Evolutionary conservation across 768 basidiomycete species (phyloP).

Genomic region (Tremella mesenterica): DNA sequence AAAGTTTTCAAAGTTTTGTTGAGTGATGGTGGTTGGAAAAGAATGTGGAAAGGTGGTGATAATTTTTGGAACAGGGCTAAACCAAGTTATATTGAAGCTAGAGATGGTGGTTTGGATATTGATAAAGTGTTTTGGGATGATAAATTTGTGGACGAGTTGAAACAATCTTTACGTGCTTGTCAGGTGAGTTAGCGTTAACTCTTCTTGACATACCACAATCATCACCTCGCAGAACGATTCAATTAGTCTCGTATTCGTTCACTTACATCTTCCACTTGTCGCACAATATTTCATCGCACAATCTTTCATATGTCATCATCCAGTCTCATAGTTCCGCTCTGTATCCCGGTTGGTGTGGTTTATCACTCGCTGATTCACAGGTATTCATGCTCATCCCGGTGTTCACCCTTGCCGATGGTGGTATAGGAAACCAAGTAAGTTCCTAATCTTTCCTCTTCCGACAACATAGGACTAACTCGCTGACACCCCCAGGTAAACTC

Average conservation of each 20-base stretch:
- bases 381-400: constrained; percentile 42
- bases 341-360: too few species aligned
- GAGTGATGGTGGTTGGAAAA: constrained; percentile 23
- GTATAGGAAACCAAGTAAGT: constrained; percentile 31
- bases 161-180: constrained; percentile 36
- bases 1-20: constrained; percentile 23
- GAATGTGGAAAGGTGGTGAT: constrained; percentile 26
- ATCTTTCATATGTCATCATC: too few species aligned
- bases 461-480: neutral
- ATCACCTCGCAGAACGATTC: too few species aligned
- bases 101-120: constrained; percentile 23
- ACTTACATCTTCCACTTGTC: too few species aligned
- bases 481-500: constrained; percentile 31
- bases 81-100: constrained; percentile 29
- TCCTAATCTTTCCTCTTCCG: too few species aligned
- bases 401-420: constrained; percentile 40
- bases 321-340: too few species aligned
- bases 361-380: too few species aligned
- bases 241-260: too few species aligned
- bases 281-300: too few species aligned
- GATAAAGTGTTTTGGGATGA: constrained; percentile 41
- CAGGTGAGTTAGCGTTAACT: too few species aligned
- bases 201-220: too few species aligned
- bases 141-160: constrained; percentile 43
- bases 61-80: constrained; percentile 42